Evolutionary conservation across 2,329 filamentous ascomycete species (phyloP).

Genomic region (Trichocomaceae sp.): DNA sequence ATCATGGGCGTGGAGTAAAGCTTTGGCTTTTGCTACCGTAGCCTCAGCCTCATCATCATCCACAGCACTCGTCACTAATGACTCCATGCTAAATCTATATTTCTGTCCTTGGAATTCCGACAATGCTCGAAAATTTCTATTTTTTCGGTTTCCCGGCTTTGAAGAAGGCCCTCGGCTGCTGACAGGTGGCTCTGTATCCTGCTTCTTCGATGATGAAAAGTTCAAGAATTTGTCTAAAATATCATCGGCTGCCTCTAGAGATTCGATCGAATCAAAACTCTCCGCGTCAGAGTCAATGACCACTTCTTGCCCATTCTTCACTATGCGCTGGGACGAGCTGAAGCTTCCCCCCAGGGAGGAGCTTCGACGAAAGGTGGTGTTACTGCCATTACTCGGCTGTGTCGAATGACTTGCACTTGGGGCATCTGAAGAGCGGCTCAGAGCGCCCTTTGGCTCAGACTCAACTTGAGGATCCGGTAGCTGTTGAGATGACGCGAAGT

Average conservation of each 20-base stretch:
- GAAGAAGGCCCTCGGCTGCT: slow-evolving; percentile 11
- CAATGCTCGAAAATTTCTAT: slow-evolving; percentile 7
- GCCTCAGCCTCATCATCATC: slow-evolving; percentile 55
- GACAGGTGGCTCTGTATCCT: slow-evolving; percentile 8
- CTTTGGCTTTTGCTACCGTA: slow-evolving; percentile 37
- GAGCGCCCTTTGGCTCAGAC: slow-evolving; percentile 16
- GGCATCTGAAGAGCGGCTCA: slow-evolving; percentile 14
- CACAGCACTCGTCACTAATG: slow-evolving; percentile 54
- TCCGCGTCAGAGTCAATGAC: slow-evolving; percentile 67
- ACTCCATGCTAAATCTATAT: slow-evolving; percentile 59
- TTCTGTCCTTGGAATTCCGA: slow-evolving; percentile 30
- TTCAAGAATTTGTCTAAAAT: slow-evolving; percentile 34
- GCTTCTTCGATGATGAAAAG: slow-evolving; percentile 12
- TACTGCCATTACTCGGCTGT: slow-evolving; percentile 19
- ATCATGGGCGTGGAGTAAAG: slow-evolving; percentile 22
- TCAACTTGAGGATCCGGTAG: slow-evolving; percentile 13
- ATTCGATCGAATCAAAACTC: slow-evolving; percentile 53
- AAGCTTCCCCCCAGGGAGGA: slow-evolving; percentile 21
- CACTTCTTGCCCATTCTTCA: slow-evolving; percentile 49
- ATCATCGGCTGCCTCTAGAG: slow-evolving; percentile 50
- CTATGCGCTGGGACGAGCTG: slow-evolving; percentile 43
- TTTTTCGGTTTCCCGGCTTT: slow-evolving; percentile 15
- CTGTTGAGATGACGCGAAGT: slow-evolving; percentile 15
- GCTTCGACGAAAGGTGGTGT: slow-evolving; percentile 12
- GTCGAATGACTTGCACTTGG: slow-evolving; percentile 4